Base-by-base conservation (phyloP, 495 filamentous ascomycete species). In the Penicillium fimorum region DNA sequence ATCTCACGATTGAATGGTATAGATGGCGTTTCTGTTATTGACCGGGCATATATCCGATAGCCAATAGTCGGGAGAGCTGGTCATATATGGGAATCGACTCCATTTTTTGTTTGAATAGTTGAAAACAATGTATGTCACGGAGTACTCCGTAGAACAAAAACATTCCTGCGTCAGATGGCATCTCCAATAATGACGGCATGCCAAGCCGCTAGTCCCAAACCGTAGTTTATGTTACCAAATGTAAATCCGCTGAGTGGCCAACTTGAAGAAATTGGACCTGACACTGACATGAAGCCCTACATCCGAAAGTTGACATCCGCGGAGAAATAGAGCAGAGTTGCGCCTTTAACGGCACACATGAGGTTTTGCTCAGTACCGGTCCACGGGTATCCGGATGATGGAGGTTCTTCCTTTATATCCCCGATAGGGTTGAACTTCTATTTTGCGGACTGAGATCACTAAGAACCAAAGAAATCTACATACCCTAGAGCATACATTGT, bases 181-280 rank as follows among this genome's bases (percentile, higher is more conserved):
- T 47, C 29, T 17, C 29, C 13, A 27, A 18, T 11, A 15, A 42
- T 43, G 38, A 52, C 42, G 51, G 4, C 8, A 54, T 47, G 42
- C 52, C 52, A 54, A 54, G 52, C 52, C 52, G 29, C 52, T 54
- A 54, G 33, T 37, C 52, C 52, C 7, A 12, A 54, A 46, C 5
- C 25, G 60, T 71, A 59, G 46, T 76, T 75, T 72, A 64, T 69
- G 59, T 77, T 77, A 77, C 74, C 57, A 66, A 72, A 77, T 60
- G 30, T 59, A 70, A 72, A 71, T 47, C n/a, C 53, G 40, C 43
- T 72, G 65, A 73, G 46, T 72, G 74, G 72, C 44, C 12, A 37
- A 47, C 49, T 5, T 22, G 32, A 41, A n/a, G 25, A 37, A 27
- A 47, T 7, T 5, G n/a, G 29, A 10, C 35, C 42, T 30, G 33